Evolutionary conservation across 2,329 filamentous ascomycete genomes (phyloP).

Genomic region (Cladosporium sphaerospermum): DNA sequence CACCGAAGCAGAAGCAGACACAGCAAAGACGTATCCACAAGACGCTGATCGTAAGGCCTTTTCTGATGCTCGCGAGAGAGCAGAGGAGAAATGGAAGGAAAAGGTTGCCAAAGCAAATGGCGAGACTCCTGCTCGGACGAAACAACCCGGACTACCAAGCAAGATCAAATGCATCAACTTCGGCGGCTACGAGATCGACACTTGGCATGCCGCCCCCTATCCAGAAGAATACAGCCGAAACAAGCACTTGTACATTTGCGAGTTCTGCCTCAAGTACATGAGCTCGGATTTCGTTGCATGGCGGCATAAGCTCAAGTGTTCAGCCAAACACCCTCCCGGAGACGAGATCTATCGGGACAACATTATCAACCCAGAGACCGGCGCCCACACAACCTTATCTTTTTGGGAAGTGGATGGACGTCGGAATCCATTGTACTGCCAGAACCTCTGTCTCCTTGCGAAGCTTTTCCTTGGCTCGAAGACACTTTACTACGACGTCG

Average conservation of each 20-base stretch:
- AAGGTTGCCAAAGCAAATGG: conserved; percentile 57
- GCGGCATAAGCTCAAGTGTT: conserved; percentile 92
- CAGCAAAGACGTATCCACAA: conserved; percentile 76
- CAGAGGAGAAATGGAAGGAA: conserved; percentile 84
- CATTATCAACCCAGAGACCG: conserved; percentile 50
- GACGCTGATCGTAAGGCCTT: conserved; percentile 78
- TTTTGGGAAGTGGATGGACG: conserved; percentile 97
- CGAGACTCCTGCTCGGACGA: conserved; percentile 52
- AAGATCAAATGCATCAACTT: conserved; percentile 99
- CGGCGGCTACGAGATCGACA: conserved; percentile 95
- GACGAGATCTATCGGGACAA: conserved; percentile 95
- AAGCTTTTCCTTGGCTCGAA: conserved; percentile 99
- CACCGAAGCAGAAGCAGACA: conserved; percentile 83
- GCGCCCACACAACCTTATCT: conserved; percentile 44
- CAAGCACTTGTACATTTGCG: conserved; percentile 94
- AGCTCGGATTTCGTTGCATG: conserved; percentile 97
- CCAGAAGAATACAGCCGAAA: conserved; percentile 98
- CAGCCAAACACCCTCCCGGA: conserved; percentile 90
- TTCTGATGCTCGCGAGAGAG: conserved; percentile 80
- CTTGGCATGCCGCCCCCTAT: conserved; percentile 97
- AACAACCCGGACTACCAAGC: conserved; percentile 77
- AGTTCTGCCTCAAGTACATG: conserved; percentile 99
- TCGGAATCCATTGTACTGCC: conserved; percentile 97
- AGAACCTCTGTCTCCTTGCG: conserved; percentile 90
- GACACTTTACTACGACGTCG: conserved; percentile 95